Evolutionary conservation across 441 rosid genomes (phyloP), one percentile per base, ranked within the genome.

Genomic region (Monsonia emarginata): DNA sequence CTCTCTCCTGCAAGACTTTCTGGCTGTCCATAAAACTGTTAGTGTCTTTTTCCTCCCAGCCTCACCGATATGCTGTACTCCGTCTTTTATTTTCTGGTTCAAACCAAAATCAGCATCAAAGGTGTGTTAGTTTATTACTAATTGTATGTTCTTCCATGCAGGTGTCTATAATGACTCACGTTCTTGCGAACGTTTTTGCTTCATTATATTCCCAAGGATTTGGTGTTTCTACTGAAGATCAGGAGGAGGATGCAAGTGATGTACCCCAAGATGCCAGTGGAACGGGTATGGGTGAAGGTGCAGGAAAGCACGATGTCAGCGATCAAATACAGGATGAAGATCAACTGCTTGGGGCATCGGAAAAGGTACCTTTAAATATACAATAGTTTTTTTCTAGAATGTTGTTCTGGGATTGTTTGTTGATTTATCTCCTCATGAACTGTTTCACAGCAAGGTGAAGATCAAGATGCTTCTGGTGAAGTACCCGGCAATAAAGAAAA

Each of bases 211-310:
- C 90, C 66, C 86, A 85, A 74, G 98, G 98, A 19, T 91, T 83
- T 70, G 87, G 98, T 67, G 80, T 68, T 69, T 65, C 92, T 73
- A 73, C 77, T 14, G 83, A 84, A 72, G 95, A 82, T 32, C 81
- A 77, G 77, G 90, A 71, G 26, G 93, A 89, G 74, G 97, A 74
- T 66, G 62, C 76, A 65, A 68, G 63, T 70, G 87, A 74, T 60
- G 74, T 61, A 76, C 63, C 91, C 59, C 79, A 84, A 80, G 81
- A 74, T 72, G 90, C 86, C 58, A 86, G 75, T 72, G 98, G 99
- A 72, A 91, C 91, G 4, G 99, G 98, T 57, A 83, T 95, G 96
- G 98, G 99, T 21, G 97, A 90, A 77, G 99, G 98, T 63, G 83
- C 65, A 8, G 98, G 98, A 40, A 75, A 70, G 64, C 87, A 84